Conservation (phyloP, 2,329 filamentous ascomycete species). For the Phialemoniopsis sp. region DNA sequence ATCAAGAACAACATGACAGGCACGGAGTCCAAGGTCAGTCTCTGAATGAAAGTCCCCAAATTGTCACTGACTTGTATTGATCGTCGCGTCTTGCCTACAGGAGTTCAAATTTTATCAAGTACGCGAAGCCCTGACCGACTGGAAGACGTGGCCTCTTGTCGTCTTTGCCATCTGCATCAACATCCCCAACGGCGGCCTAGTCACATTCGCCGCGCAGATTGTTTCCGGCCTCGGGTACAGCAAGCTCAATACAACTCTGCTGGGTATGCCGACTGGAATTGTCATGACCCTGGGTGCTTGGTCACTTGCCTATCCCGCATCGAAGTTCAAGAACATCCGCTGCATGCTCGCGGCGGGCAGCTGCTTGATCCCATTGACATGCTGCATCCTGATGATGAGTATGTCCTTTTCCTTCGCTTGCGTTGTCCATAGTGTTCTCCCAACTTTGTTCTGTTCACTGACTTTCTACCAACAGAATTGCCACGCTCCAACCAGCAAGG, state of each 20-base stretch:
- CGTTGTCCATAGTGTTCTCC: too few species aligned
- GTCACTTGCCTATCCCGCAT: constrained; percentile 11
- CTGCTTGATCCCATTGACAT: constrained; percentile 23
- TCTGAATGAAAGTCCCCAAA: constrained; percentile 4
- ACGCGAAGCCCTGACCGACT: not conserved
- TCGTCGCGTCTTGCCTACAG: not conserved
- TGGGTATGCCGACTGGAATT: constrained; percentile 20
- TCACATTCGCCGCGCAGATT: constrained; percentile 21
- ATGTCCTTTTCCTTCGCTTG: not conserved
- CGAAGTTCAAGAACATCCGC: constrained; percentile 11
- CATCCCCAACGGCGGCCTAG: constrained; percentile 10
- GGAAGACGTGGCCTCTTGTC: not conserved
- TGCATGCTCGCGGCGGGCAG: constrained; percentile 19
- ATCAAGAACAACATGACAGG: constrained; percentile 1
- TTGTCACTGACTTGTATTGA: too few species aligned
- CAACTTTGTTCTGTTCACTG: too few species aligned
- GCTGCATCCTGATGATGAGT: constrained; percentile 1
- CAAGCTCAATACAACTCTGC: constrained; percentile 13
- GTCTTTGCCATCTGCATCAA: not conserved
- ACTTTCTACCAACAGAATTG: constrained; percentile 7
- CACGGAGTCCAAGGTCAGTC: not conserved
- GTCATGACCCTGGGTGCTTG: constrained; percentile 14
- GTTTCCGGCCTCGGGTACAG: constrained; percentile 18
- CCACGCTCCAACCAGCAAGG: constrained; percentile 26
- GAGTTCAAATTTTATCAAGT: constrained; percentile 1